A percentile compares a stretch with the other conserved stretches of the same genome.
These are phyloP conservation scores for Remersonia thermophila DNA, from an alignment of 2,329 filamentous ascomycete species.

Conservation along the genomic window DNA sequence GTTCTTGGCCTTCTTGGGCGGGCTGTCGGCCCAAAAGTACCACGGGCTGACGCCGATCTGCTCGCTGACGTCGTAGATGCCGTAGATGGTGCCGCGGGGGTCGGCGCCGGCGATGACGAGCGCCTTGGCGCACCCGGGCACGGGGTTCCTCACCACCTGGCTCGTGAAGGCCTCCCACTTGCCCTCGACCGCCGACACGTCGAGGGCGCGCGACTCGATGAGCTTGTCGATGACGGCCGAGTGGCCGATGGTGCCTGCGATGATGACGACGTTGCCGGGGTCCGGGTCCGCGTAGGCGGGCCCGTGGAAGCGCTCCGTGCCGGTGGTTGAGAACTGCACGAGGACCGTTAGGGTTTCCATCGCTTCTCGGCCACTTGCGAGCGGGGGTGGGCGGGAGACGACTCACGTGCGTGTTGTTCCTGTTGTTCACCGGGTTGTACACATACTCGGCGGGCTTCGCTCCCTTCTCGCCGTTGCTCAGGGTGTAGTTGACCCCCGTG, in stretches of 20 bases:
- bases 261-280: constrained; percentile 43
- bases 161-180: constrained; percentile 60
- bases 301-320: constrained; percentile 30
- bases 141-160: constrained; percentile 43
- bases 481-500: constrained; percentile 50
- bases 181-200: constrained; percentile 44
- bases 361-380: too few species aligned
- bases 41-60: constrained; percentile 63
- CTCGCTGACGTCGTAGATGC: constrained; percentile 58
- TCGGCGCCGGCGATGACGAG: constrained; percentile 59
- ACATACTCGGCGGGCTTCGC: constrained; percentile 28
- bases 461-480: constrained; percentile 34
- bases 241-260: constrained; percentile 55
- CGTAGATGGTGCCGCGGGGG: constrained; percentile 53
- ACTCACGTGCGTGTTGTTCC: constrained; percentile 36
- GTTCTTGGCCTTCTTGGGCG: constrained; percentile 34
- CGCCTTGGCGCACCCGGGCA: constrained; percentile 43
- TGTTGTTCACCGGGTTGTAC: constrained; percentile 32
- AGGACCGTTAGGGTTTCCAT: too few species aligned
- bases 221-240: constrained; percentile 50
- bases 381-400: too few species aligned
- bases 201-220: constrained; percentile 41
- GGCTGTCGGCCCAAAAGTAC: constrained; percentile 57
- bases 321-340: constrained; percentile 30
- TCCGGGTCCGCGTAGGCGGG: constrained; percentile 31